Evolutionary conservation across 371 early-diverging fungal species (phyloP).

Genomic region (Amoeboaphelidium protococcarum): DNA sequence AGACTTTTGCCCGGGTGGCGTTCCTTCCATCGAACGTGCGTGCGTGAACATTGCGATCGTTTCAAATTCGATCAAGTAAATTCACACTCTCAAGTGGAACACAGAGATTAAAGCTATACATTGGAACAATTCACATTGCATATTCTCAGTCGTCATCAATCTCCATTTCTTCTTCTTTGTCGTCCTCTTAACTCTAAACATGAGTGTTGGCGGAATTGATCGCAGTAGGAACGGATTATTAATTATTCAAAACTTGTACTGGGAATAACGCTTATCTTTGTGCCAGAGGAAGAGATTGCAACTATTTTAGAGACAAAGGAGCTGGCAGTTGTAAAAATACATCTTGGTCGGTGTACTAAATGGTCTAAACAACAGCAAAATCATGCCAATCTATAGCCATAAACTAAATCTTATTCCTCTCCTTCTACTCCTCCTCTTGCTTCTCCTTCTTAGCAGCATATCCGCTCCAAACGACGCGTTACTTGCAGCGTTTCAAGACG

Average conservation of each 20-base stretch:
- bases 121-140: too few relatives aligned
- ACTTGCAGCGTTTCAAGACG: background rate
- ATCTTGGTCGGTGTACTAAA: slow-evolving; percentile 76
- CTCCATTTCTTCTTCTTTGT: too few relatives aligned
- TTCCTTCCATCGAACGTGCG: too few relatives aligned
- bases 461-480: slow-evolving; percentile 45
- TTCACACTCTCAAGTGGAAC: too few relatives aligned
- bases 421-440: slow-evolving; percentile 49
- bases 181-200: background rate
- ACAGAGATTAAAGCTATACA: too few relatives aligned
- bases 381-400: slow-evolving; percentile 79
- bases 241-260: slow-evolving; percentile 7
- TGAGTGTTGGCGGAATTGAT: background rate
- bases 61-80: too few relatives aligned
- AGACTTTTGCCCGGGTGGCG: too few relatives aligned
- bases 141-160: too few relatives aligned
- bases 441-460: slow-evolving; percentile 40
- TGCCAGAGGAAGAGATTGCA: slow-evolving; percentile 57
- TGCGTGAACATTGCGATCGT: too few relatives aligned
- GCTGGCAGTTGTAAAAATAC: slow-evolving; percentile 41
- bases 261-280: slow-evolving; percentile 41
- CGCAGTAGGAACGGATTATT: background rate
- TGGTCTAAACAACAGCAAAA: slow-evolving; percentile 80
- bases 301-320: slow-evolving; percentile 45
- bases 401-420: slow-evolving; percentile 46